A percentile compares a stretch with the other conserved stretches of the same genome.
Conservation (phyloP, 2,329 filamentous ascomycete species). For the Aureobasidium sp. region DNA sequence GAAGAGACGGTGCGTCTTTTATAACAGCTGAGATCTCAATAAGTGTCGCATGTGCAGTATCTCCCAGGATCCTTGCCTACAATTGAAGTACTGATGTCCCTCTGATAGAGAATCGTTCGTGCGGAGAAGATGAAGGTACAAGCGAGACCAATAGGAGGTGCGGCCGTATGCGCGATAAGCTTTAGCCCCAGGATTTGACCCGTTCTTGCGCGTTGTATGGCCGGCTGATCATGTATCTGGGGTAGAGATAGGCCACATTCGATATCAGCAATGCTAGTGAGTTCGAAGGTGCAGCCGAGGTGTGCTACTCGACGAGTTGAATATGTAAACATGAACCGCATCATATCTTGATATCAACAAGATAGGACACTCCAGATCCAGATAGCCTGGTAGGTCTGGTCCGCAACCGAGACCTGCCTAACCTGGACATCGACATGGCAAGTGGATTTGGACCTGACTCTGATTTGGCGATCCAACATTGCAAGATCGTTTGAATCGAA, state of each 20-base stretch:
- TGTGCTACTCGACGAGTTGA: background rate
- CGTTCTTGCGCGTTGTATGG: background rate
- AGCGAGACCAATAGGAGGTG: conserved; percentile 1
- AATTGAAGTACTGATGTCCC: background rate
- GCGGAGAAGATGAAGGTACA: conserved; percentile 10
- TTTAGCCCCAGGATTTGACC: background rate
- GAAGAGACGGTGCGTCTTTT: background rate
- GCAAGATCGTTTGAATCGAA: background rate
- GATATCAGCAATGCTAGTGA: background rate
- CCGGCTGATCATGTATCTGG: background rate
- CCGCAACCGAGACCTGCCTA: background rate
- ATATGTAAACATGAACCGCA: background rate
- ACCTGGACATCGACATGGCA: background rate
- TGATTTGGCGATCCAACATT: background rate
- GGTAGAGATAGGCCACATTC: background rate
- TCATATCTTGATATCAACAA: background rate
- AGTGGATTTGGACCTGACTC: background rate
- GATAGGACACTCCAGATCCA: background rate
- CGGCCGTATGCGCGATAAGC: background rate
- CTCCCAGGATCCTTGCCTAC: background rate
- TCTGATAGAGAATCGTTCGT: conserved; percentile 5
- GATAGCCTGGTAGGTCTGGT: background rate
- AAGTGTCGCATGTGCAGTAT: background rate
- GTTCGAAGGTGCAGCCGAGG: background rate
- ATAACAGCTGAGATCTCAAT: background rate